Evolutionary conservation across 108 stramenopile species (phyloP).

Genomic region (Cyclotella atomus): DNA sequence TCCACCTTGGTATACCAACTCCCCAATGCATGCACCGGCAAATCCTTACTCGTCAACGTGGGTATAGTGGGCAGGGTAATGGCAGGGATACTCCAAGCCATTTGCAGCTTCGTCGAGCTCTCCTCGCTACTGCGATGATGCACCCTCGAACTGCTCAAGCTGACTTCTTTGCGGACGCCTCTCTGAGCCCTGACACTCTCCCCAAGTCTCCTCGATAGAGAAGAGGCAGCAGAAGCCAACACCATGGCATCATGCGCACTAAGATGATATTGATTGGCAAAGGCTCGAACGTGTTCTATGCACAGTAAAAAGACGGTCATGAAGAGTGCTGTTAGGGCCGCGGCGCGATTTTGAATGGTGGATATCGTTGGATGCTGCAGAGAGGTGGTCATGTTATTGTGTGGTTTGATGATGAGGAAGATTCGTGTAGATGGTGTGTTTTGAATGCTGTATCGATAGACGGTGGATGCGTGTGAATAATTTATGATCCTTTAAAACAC

Average conservation of each 20-base stretch:
- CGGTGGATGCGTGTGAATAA: neutral
- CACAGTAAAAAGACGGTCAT: slow-evolving; percentile 48
- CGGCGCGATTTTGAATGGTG: slow-evolving; percentile 25
- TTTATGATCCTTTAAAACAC: too few species aligned
- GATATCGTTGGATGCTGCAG: neutral
- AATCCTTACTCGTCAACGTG: slow-evolving; percentile 41
- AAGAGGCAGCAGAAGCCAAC: too few species aligned
- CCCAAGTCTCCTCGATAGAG: too few species aligned
- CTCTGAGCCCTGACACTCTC: too few species aligned
- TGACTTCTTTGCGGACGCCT: too few species aligned
- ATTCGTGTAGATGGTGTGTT: too few species aligned
- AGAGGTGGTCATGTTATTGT: neutral
- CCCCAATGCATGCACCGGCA: slow-evolving; percentile 43
- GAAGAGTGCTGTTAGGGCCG: slow-evolving; percentile 47
- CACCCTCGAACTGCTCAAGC: too few species aligned
- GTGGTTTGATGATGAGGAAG: neutral
- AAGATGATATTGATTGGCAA: slow-evolving; percentile 48
- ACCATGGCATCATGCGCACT: slow-evolving; percentile 42
- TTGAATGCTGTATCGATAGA: neutral
- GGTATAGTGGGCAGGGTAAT: slow-evolving; percentile 35
- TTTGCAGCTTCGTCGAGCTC: slow-evolving; percentile 40
- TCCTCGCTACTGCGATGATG: too few species aligned
- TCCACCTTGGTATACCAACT: slow-evolving; percentile 53
- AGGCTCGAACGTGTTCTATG: slow-evolving; percentile 47
- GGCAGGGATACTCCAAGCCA: slow-evolving; percentile 45